A percentile compares a stretch with the other conserved stretches of the same genome.
These are phyloP conservation scores for Arthonia radiata DNA, from an alignment of 495 filamentous ascomycete genomes.

Conservation along the genomic window DNA sequence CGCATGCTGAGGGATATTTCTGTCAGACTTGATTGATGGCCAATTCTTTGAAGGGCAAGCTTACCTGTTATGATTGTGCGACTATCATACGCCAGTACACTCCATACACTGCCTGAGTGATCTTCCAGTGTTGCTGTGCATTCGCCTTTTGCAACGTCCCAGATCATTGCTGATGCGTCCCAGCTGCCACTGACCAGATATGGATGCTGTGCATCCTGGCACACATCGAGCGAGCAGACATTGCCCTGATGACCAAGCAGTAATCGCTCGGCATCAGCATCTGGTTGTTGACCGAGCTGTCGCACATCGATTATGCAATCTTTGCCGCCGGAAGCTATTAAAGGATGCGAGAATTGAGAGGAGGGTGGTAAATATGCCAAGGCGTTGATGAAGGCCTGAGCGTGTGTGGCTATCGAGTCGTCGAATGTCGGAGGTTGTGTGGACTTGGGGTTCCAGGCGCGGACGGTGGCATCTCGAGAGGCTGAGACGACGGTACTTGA, in stretches of 20 bases:
- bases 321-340: constrained; percentile 66
- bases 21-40: not conserved
- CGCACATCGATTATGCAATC: constrained; percentile 85
- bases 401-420: constrained; percentile 45
- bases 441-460: constrained; percentile 52
- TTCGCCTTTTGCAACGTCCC: constrained; percentile 35
- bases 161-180: constrained; percentile 67
- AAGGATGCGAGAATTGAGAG: constrained; percentile 45
- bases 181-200: constrained; percentile 75
- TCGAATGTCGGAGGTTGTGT: constrained; percentile 48
- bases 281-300: constrained; percentile 32
- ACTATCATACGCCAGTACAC: constrained; percentile 60
- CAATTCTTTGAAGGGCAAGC: constrained; percentile 1
- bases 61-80: constrained; percentile 60
- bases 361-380: constrained; percentile 53
- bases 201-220: constrained; percentile 31
- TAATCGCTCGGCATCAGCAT: constrained; percentile 60
- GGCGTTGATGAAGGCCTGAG: constrained; percentile 61
- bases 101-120: constrained; percentile 69
- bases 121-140: constrained; percentile 39
- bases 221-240: constrained; percentile 64
- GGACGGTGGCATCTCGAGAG: constrained; percentile 75
- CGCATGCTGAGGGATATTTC: constrained; percentile 28
- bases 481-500: constrained; percentile 53
- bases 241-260: constrained; percentile 70